phyloP scores from a whole-genome alignment of 139 green algal species.

The Pseudopediastrum boryanum region DNA sequence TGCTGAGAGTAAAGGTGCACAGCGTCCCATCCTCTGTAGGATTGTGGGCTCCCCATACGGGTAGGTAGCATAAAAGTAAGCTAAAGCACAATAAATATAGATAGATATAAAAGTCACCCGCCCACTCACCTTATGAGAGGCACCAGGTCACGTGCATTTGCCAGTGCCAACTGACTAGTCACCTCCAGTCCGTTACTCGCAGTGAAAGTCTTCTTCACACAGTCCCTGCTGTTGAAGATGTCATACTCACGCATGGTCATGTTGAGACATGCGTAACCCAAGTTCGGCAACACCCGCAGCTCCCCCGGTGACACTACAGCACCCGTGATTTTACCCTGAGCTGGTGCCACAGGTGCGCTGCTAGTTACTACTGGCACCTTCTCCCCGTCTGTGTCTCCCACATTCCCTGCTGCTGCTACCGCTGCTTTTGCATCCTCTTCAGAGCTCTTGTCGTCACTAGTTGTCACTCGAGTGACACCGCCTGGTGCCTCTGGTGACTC shows the following conservation, averaged over 20 bases:
- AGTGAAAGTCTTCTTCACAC: constrained; percentile 38
- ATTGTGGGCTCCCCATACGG: no score
- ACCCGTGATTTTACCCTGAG: background rate
- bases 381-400: no score
- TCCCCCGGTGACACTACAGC: background rate
- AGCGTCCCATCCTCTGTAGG: no score
- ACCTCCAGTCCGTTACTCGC: constrained; percentile 45
- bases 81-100: background rate
- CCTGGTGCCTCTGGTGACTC: no score
- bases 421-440: background rate
- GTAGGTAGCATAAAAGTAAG: background rate
- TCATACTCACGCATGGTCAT: constrained; percentile 50
- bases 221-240: constrained; percentile 37
- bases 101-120: no score
- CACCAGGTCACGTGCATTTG: constrained; percentile 59
- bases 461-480: no score
- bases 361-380: no score
- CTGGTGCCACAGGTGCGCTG: no score
- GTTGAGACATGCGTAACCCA: constrained; percentile 77
- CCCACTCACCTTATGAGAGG: constrained; percentile 45
- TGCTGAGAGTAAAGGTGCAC: no score
- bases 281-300: constrained; percentile 54
- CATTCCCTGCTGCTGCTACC: no score
- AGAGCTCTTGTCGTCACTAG: no score
- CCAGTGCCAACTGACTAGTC: constrained; percentile 58